A percentile compares a stretch with the other conserved stretches of the same genome.
These are phyloP conservation scores for Tylopilus subfusipes DNA, from an alignment of 768 basidiomycete species.

Conservation along the genomic window DNA sequence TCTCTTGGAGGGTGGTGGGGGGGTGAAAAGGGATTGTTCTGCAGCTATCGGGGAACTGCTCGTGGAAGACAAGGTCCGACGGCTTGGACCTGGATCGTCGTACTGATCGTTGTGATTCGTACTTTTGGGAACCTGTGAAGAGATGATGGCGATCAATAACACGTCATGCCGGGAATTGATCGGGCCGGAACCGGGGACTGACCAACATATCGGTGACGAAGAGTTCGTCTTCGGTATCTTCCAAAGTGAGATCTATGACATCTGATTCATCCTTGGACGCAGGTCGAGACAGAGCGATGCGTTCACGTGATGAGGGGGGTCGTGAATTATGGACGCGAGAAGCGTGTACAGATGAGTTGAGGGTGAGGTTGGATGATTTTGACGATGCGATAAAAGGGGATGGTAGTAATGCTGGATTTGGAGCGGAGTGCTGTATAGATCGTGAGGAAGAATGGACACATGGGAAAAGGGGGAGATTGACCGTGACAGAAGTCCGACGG, in stretches of 20 bases:
- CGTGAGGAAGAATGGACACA: background rate
- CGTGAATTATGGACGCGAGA: conserved; percentile 4
- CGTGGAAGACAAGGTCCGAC: background rate
- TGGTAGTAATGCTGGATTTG: background rate
- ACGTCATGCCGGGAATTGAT: background rate
- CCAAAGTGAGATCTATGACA: conserved; percentile 21
- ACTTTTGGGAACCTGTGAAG: background rate
- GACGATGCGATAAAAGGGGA: background rate
- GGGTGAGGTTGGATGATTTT: conserved; percentile 1
- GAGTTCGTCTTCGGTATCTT: conserved; percentile 24
- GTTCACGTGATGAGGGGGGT: conserved; percentile 1
- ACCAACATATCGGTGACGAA: conserved; percentile 11
- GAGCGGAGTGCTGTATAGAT: conserved; percentile 7
- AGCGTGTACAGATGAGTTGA: conserved; percentile 4
- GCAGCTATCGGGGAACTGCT: conserved; percentile 6
- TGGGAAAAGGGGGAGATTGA: conserved; percentile 6
- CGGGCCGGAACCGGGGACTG: conserved; percentile 10
- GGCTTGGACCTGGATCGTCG: conserved; percentile 8
- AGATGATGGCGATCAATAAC: conserved; percentile 3
- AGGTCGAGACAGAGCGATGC: background rate
- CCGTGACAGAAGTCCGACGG: conserved; percentile 11
- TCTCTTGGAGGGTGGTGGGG: conserved; percentile 17
- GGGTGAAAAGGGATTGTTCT: conserved; percentile 29
- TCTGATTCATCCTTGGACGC: conserved; percentile 2
- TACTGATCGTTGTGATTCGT: background rate